Evolutionary conservation across 2,329 filamentous ascomycete genomes (phyloP), one percentile per base, ranked within the genome.

Genomic region (Epicoccum sorghinum): DNA sequence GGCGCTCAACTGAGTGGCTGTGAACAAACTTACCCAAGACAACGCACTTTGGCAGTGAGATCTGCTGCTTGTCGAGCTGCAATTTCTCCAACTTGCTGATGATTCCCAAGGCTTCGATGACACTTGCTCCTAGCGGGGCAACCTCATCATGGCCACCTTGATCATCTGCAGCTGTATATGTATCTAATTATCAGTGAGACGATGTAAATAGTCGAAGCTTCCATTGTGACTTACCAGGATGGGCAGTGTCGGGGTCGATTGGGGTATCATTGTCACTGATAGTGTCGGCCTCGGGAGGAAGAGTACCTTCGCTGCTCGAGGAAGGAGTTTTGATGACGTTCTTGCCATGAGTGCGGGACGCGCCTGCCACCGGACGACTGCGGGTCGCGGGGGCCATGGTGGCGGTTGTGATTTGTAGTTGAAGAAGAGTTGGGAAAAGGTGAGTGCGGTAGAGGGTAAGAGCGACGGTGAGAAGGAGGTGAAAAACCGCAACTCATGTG

Each of bases 31-130:
- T 50, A 70, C 92, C 92, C 0, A 96, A 86, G 0, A 96, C 84
- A 5, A 93, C 89, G 8, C 96, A 86, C 62, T 91, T 90, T 0
- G 92, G 91, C 0, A 96, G 78, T 0, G 85, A 83, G 0, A 91
- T 83, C 0, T 78, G 67, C 4, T 86, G 83, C 14, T 89, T 84
- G 44, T 89, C 86, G 0, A 96, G 86, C 0, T 89, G 90, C 0
- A 93, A 81, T 5, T 86, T 82, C 45, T 90, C 85, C 0, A 96
- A 82, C 42, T 59, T 58, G 10, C 84, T 84, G 0, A 91, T 82
- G 0, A 84, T 84, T 41, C 89, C 80, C 2, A 91, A 87, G 43
- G 87, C 84, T 0, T 83, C 80, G 46, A 88, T 89, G 1, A 89
- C 75, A 40, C 85, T 81, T n/a, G 81, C 78, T 0, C 86, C 86